Percentiles rank a stretch among this genome's conserved stretches.
These are phyloP conservation scores for Ophiocordyceps unilateralis DNA, from an alignment of 2,329 filamentous ascomycete species.

Conservation along the genomic window DNA sequence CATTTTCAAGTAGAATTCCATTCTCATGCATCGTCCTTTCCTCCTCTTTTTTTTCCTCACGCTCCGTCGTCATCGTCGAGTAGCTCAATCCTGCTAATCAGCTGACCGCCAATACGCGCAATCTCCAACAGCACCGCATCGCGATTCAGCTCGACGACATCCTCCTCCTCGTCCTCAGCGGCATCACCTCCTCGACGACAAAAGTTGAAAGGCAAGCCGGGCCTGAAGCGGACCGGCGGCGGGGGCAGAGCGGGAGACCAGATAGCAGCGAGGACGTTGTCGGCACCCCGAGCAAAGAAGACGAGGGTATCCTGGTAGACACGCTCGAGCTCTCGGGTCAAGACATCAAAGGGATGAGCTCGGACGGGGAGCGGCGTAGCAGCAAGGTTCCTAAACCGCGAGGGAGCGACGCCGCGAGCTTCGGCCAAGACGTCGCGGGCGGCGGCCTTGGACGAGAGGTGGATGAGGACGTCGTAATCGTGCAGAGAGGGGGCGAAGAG, in stretches of 20 bases:
- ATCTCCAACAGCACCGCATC: slow-evolving; percentile 56
- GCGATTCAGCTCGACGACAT: slow-evolving; percentile 46
- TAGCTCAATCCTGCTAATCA: slow-evolving; percentile 51
- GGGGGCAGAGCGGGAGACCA: slow-evolving; percentile 37
- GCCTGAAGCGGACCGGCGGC: slow-evolving; percentile 37
- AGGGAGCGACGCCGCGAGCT: slow-evolving; percentile 12
- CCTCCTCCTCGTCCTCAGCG: slow-evolving; percentile 17
- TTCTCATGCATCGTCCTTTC: not conserved
- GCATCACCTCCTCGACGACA: slow-evolving; percentile 5
- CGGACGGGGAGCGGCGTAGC: slow-evolving; percentile 31
- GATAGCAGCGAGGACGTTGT: slow-evolving; percentile 36
- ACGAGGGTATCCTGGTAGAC: slow-evolving; percentile 54
- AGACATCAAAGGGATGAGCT: slow-evolving; percentile 41
- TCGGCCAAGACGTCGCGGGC: slow-evolving; percentile 24
- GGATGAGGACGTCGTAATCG: slow-evolving; percentile 79
- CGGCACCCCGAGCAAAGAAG: slow-evolving; percentile 66
- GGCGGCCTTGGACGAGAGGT: slow-evolving; percentile 40
- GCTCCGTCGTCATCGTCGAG: slow-evolving; percentile 6
- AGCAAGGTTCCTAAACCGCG: slow-evolving; percentile 71
- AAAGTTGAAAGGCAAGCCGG: slow-evolving; percentile 50
- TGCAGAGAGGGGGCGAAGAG: slow-evolving; percentile 57
- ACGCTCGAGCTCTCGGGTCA: slow-evolving; percentile 49
- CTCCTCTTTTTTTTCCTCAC: too few relatives aligned
- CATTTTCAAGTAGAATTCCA: not conserved
- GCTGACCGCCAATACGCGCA: slow-evolving; percentile 44